These are phyloP conservation scores for Zasmidium citrigriseum DNA, from an alignment of 2,329 filamentous ascomycete species.

Conservation along the genomic window DNA sequence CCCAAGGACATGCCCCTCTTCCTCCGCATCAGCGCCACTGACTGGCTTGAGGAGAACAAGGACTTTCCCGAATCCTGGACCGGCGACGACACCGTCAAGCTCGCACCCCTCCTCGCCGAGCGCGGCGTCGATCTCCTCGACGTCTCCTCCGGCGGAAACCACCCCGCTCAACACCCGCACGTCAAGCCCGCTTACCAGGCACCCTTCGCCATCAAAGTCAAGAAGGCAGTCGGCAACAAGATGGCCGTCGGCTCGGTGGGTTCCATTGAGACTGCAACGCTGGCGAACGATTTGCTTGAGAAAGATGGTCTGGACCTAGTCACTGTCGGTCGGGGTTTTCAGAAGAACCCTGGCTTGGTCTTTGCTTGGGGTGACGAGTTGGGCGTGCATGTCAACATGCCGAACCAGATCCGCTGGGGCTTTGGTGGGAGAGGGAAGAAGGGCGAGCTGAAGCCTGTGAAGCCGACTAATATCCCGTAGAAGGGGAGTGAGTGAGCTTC, in stretches of 20 bases:
- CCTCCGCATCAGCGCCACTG: slow-evolving; percentile 70
- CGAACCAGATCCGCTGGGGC: slow-evolving; percentile 69
- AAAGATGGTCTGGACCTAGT: slow-evolving; percentile 63
- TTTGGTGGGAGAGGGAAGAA: slow-evolving; percentile 52
- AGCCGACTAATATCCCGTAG: too few relatives aligned
- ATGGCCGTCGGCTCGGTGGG: slow-evolving; percentile 76
- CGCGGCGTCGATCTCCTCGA: slow-evolving; percentile 81
- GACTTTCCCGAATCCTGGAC: slow-evolving; percentile 66
- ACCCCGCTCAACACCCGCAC: slow-evolving; percentile 56
- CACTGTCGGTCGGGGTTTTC: slow-evolving; percentile 72
- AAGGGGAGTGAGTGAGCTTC: too few relatives aligned
- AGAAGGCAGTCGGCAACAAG: slow-evolving; percentile 66
- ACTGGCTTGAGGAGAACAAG: slow-evolving; percentile 67
- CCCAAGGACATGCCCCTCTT: slow-evolving; percentile 71
- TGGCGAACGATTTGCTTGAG: slow-evolving; percentile 64
- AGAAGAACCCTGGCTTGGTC: slow-evolving; percentile 58
- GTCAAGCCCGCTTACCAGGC: slow-evolving; percentile 71
- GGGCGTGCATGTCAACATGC: slow-evolving; percentile 69
- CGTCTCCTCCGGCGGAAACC: slow-evolving; percentile 75
- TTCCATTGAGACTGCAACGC: slow-evolving; percentile 66
- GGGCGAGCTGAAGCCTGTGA: slow-evolving; percentile 20
- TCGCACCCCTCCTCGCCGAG: slow-evolving; percentile 68
- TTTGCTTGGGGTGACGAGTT: slow-evolving; percentile 72
- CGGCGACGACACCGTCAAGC: slow-evolving; percentile 60
- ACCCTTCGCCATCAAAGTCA: slow-evolving; percentile 70